Evolutionary conservation across 305 asterid species (phyloP).

Genomic region (Lippia alba): DNA sequence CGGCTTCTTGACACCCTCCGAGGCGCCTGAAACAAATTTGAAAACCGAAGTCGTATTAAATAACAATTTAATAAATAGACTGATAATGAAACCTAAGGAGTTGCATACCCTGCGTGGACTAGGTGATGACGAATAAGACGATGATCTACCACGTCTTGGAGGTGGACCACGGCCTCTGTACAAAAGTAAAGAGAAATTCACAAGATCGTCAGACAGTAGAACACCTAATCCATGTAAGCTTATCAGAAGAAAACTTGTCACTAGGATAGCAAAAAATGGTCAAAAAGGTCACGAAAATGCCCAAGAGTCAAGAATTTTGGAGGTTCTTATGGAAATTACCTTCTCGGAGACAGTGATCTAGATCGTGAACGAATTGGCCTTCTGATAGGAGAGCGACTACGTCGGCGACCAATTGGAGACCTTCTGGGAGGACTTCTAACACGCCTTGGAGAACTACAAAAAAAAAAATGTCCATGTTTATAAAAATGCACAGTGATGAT

Average conservation of each 20-base stretch:
- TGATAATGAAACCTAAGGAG: conserved; percentile 15
- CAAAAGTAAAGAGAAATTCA: conserved; percentile 28
- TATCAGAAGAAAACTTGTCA: not conserved
- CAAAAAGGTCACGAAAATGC: not conserved
- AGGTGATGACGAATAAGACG: conserved; percentile 88
- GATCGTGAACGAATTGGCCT: conserved; percentile 67
- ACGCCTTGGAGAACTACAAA: conserved; percentile 66
- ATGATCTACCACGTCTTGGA: conserved; percentile 77
- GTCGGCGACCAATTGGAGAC: conserved; percentile 63
- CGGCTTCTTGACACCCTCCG: conserved; percentile 58
- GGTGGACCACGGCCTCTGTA: conserved; percentile 82
- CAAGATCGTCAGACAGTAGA: conserved; percentile 42
- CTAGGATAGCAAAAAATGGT: not conserved
- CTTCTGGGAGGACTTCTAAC: conserved; percentile 75
- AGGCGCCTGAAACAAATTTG: conserved; percentile 38
- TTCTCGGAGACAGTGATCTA: conserved; percentile 63
- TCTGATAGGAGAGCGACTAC: conserved; percentile 70
- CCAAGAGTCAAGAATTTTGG: not conserved
- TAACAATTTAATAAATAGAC: not conserved
- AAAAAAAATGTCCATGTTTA: conserved; percentile 9
- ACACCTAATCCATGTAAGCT: not conserved
- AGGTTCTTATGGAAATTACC: conserved; percentile 37
- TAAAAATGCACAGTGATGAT: not conserved
- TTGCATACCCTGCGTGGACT: conserved; percentile 82
- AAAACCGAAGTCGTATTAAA: conserved; percentile 4